Conservation (phyloP, 768 basidiomycete species). For the Russula virescens region DNA sequence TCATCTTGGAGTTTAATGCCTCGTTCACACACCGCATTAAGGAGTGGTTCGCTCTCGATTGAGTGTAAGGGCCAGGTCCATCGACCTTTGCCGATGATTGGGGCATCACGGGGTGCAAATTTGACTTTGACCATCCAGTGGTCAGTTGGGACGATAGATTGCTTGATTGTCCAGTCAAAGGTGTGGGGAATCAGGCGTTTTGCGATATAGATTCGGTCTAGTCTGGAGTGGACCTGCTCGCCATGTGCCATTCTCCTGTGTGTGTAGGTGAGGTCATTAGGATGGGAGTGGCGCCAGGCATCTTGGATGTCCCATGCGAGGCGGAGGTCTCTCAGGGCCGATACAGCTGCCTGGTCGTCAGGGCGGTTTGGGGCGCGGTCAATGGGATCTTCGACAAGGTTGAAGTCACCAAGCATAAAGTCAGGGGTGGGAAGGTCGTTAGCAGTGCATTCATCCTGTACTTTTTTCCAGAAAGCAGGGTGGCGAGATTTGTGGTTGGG, state of each 20-base stretch:
- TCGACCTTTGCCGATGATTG: background rate
- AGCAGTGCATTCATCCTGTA: background rate
- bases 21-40: too few species aligned
- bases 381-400: background rate
- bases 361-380: background rate
- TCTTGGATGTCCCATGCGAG: background rate
- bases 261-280: background rate
- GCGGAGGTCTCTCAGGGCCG: background rate
- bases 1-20: background rate
- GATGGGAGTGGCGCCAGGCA: background rate
- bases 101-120: background rate
- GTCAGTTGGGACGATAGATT: background rate
- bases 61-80: background rate
- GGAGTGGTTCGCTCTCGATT: background rate
- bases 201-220: constrained; percentile 13
- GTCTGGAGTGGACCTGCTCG: background rate
- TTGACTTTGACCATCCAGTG: background rate
- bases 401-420: background rate
- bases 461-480: background rate
- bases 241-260: background rate
- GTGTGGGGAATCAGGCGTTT: background rate
- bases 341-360: background rate
- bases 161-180: background rate
- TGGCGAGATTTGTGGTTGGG: background rate
- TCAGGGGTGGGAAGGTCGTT: background rate